These are phyloP conservation scores for Knufia fluminis DNA, from an alignment of 2,329 filamentous ascomycete genomes.

Conservation along the genomic window DNA sequence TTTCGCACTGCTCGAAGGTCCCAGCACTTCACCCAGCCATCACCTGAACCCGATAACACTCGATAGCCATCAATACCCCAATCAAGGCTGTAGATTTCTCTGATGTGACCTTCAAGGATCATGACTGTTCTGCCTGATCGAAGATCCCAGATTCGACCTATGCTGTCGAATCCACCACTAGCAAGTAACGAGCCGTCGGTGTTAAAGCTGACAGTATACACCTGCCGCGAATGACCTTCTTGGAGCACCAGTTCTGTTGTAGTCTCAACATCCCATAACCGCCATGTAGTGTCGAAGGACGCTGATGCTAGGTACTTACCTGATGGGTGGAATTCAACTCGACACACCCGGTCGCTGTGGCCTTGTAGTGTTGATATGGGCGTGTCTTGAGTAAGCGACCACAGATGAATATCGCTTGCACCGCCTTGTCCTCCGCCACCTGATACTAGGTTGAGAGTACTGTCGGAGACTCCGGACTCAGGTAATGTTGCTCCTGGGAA, in stretches of 20 bases:
- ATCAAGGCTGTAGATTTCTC: constrained; percentile 85
- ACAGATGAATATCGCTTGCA: constrained; percentile 78
- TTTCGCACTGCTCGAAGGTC: constrained; percentile 82
- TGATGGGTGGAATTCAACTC: constrained; percentile 89
- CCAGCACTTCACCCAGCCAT: constrained; percentile 98
- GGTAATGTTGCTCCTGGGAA: constrained; percentile 70
- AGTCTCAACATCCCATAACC: constrained; percentile 86
- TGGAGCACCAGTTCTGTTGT: constrained; percentile 77
- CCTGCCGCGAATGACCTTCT: constrained; percentile 89
- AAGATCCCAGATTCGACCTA: constrained; percentile 91
- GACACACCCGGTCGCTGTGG: constrained; percentile 77
- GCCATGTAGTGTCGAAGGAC: constrained; percentile 93
- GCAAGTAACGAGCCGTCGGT: constrained; percentile 82
- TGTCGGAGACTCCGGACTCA: constrained; percentile 59
- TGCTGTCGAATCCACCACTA: constrained; percentile 87
- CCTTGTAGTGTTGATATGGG: constrained; percentile 74
- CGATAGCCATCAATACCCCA: constrained; percentile 88
- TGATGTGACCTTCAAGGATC: constrained; percentile 87
- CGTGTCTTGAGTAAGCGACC: constrained; percentile 79
- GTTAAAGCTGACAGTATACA: constrained; percentile 85
- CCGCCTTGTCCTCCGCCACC: constrained; percentile 54
- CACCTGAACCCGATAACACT: constrained; percentile 83
- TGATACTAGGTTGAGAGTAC: constrained; percentile 75
- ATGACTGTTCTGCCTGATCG: constrained; percentile 88
- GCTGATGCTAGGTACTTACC: constrained; percentile 84